Percentiles rank a stretch among this genome's conserved stretches.
Conservation (phyloP, 1,139 yeast species). For the Yamadazyma membranifaciens region DNA sequence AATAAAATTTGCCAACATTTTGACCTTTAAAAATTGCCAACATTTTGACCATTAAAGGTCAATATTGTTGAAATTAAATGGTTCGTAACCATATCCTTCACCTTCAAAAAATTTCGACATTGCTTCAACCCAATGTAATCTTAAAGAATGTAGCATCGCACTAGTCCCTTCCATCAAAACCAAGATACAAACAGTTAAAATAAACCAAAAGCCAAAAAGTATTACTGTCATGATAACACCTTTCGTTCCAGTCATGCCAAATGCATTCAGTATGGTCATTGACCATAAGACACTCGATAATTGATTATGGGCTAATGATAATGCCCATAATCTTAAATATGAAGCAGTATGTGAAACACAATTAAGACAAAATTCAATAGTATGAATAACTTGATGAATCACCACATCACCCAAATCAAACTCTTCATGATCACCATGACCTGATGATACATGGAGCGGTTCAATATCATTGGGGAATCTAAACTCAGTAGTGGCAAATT, state of each 20-base stretch:
- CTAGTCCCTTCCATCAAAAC: conserved; percentile 99
- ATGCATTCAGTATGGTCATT: conserved; percentile 88
- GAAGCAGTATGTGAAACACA: conserved; percentile 99
- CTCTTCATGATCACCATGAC: conserved; percentile 44
- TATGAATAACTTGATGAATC: conserved; percentile 97
- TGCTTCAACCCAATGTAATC: conserved; percentile 98
- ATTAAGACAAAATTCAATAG: conserved; percentile 95
- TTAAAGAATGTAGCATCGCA: conserved; percentile 95
- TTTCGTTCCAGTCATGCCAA: conserved; percentile 58
- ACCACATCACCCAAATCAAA: conserved; percentile 85
- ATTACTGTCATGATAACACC: conserved; percentile 76
- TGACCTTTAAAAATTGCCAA: no score
- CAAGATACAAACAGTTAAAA: conserved; percentile 82
- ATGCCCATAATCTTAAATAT: conserved; percentile 93
- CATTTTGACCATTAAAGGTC: no score
- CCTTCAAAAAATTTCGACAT: conserved; percentile 98
- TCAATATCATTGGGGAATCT: conserved; percentile 49
- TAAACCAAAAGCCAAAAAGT: conserved; percentile 93
- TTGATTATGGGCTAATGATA: conserved; percentile 96
- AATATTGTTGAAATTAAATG: conserved; percentile 56
- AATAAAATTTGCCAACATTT: no score
- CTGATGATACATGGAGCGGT: conserved; percentile 35
- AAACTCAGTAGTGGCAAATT: conserved; percentile 20
- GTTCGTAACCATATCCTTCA: conserved; percentile 86
- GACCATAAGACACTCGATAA: conserved; percentile 92